Evolutionary conservation across 2,329 filamentous ascomycete genomes (phyloP), one percentile per base, ranked within the genome.

Genomic region (Dryadomyces quercus-mongolicae): DNA sequence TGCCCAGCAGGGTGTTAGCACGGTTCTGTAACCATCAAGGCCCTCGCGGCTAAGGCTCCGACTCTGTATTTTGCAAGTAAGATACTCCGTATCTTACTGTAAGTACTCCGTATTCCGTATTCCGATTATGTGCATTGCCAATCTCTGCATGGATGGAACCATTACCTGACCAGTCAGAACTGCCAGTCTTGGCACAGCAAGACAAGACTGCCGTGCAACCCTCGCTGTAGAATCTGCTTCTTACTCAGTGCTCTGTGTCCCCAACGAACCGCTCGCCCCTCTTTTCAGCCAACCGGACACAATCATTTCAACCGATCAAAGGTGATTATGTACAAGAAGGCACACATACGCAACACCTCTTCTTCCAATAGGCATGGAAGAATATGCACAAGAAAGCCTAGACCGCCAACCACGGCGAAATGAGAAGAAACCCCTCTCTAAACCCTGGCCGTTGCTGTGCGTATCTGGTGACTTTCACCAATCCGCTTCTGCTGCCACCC

Each of bases 231-330:
- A 16, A 15, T 34, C 6, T 15, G 5, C 25, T 10, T 36, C 25
- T 15, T 16, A 20, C 22, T 34, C 49, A 42, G 20, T 42, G 18
- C 16, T 36, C 20, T 42, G 18, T 50, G 18, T 42, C 16, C 48
- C 49, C 21, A 50, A 34, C 49, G 36, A 50, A 16, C 49, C 36
- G 49, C 49, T 15, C 13, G 20, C 49, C 49, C 49, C 36, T 42
- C 49, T 50, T 50, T 50, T 38, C 47, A 12, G 25, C 53, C 47
- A 46, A 49, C 52, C 52, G 46, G 52, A 54, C 46, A 16, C 10
- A n/a, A 5, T 18, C 36, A n/a, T 54, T 49, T 49, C 46, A 45
- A 44, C 52, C 52, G 52, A 46, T 54, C 45, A 54, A 34, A 25
- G n/a, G 38, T 43, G 46, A 49, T 22, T 18, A 49, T 49, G 25